Evolutionary conservation across 352 stramenopile genomes (phyloP), one percentile per base, ranked within the genome.

Genomic region (Phytopythium boreale): DNA sequence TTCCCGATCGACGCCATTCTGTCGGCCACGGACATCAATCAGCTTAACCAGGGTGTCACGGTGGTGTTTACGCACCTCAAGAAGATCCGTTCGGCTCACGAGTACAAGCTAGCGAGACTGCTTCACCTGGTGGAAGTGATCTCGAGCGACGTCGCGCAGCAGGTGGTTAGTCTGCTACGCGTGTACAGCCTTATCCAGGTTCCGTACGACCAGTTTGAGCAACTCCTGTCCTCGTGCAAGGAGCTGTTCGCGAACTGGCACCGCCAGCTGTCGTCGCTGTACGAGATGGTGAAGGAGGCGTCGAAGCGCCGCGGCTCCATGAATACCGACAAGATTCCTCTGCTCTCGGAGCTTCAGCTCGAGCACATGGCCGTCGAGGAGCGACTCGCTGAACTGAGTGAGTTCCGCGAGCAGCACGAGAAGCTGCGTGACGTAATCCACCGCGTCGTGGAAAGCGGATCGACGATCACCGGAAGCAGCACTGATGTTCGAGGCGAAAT

Each of bases 1-100:
- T 97, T 98, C 61, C 93, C 92, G 31, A 94, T 98, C 68, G 89
- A 97, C 67, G 84, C 88, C 12, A 95, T 98, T 61, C 70, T 98
- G 50, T 93, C 89, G 12, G 89, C 92, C 20, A 94, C 89, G 4
- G 87, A 93, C 66, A 89, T 97, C 27, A 82, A 63, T 49, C 88
- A 97, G 66, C 78, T 96, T 0, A 92, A 82, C 12, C 78, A 93
- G 36, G 89, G 88, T 3, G 72, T 97, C 14, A 84, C 79, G 1
- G 61, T 87, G 22, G 84, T 97, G 24, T 97, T 97, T 55, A 85
- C 77, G 5, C 90, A 97, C 56, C 63, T 97, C 39, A 97, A 97
- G 71, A 96, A 97, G 64, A 93, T 97, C 64, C 88, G 89, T 29
- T 82, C 92, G 24, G 84, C 87, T 6, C 87, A 96, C 59, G 88